phyloP scores from a whole-genome alignment of 2,329 filamentous ascomycete genomes.

The Diaporthe vexans region DNA sequence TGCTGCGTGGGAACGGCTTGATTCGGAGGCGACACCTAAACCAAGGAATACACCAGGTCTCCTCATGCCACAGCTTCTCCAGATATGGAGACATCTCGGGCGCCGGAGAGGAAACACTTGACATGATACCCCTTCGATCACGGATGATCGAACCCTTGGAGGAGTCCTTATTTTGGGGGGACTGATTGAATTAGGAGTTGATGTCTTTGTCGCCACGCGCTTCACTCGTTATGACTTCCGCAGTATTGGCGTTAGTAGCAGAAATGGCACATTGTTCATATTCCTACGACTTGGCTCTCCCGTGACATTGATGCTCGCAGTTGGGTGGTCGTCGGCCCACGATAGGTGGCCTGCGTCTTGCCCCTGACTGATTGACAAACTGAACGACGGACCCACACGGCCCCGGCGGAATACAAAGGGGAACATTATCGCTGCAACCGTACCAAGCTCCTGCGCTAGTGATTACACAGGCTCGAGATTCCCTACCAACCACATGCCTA shows the following conservation, averaged over 20 bases:
- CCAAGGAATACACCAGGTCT: slow-evolving; percentile 39
- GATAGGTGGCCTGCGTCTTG: neutral
- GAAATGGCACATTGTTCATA: slow-evolving; percentile 39
- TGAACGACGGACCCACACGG: neutral
- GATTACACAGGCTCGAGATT: neutral
- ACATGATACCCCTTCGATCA: slow-evolving; percentile 38
- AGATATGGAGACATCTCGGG: slow-evolving; percentile 40
- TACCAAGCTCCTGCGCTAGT: slow-evolving; percentile 9
- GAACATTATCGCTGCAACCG: neutral
- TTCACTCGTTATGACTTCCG: slow-evolving; percentile 38
- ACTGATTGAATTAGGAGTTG: slow-evolving; percentile 34
- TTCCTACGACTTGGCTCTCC: neutral
- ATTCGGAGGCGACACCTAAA: slow-evolving; percentile 36
- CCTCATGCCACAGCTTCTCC: slow-evolving; percentile 37
- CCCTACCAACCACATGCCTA: neutral
- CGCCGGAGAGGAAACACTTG: slow-evolving; percentile 34
- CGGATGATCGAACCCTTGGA: slow-evolving; percentile 28
- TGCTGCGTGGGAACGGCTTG: slow-evolving; percentile 30
- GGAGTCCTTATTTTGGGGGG: slow-evolving; percentile 34
- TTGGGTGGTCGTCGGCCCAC: neutral
- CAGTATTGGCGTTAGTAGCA: slow-evolving; percentile 36
- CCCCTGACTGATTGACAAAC: slow-evolving; percentile 8
- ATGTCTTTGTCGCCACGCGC: slow-evolving; percentile 29
- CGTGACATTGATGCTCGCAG: neutral
- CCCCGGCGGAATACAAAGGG: neutral